Evolutionary conservation across 768 basidiomycete genomes (phyloP), one percentile per base, ranked within the genome.

Genomic region (Coprinopsis cinerea): DNA sequence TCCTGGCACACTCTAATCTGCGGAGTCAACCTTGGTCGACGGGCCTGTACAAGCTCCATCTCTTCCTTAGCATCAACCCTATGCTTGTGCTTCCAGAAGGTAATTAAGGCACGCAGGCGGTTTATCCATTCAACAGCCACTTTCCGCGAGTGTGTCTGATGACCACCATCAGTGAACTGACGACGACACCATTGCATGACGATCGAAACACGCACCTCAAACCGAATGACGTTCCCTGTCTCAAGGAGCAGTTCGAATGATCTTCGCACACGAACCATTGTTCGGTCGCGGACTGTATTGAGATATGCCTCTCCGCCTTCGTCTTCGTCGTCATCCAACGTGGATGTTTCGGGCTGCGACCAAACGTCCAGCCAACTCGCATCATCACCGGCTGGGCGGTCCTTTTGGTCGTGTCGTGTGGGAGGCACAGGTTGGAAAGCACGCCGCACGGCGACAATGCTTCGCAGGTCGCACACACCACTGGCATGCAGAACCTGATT

Each of bases 71-170:
- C 84, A 59, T 94, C 92, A 36, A 76, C 71, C 22, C 79, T 77
- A 57, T 92, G 86, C 18, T 84, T 77, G 40, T 79, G 73, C 47
- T 76, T 82, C 93, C 93, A 97, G 61, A 92, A 97, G 2, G 69
- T 62, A 34, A 84, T 66, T 27, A 94, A 73, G 23, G 77, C 77
- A 15, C 79, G 78, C 3, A 97, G 76, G 34, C 83, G 76, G 44
- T 79, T 75, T 43, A 96, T 81, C 95, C 94, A 97, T 60, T 97
- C 92, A 44, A 83, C 61, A 0, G 88, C 88, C 39, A 84, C 73
- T 26, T 62, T 68, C 48, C 78, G 70, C 20, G 83, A 82, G 69
- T 85, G 70, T 30, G 82, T 73, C 89, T 93, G 53, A 36, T 23
- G 39, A 44, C 14, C 4, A 44, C n/a, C 28, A 10, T 44, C 24